Evolutionary conservation across 768 basidiomycete genomes (phyloP).

Genomic region (Cytidiella melzeri): DNA sequence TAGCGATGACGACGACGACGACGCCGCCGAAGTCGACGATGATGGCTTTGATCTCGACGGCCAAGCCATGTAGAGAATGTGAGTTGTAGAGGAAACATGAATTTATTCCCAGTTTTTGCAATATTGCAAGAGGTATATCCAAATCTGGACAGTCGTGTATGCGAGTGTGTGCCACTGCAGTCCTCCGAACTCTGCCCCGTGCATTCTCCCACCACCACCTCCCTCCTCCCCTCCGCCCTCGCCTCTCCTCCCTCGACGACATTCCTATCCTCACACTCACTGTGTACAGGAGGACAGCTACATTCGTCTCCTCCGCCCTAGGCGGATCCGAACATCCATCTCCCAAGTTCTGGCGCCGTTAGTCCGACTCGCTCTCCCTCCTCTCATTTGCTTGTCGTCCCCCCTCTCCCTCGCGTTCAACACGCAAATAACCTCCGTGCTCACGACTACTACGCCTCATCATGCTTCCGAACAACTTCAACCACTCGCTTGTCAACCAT

Average conservation of each 20-base stretch:
- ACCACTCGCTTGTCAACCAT: slow-evolving; percentile 38
- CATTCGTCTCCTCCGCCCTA: slow-evolving; percentile 7
- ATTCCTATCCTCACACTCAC: slow-evolving; percentile 10
- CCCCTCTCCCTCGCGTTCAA: neutral
- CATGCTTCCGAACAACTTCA: slow-evolving; percentile 48
- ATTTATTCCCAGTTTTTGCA: no score
- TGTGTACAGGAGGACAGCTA: neutral
- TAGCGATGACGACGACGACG: slow-evolving; percentile 2
- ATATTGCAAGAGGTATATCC: neutral
- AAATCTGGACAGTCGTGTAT: slow-evolving; percentile 1
- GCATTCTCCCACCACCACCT: slow-evolving; percentile 16
- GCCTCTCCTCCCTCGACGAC: slow-evolving; percentile 10
- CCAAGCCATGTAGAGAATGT: no score
- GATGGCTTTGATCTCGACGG: no score
- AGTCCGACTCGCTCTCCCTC: slow-evolving; percentile 1
- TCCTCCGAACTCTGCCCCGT: slow-evolving; percentile 15
- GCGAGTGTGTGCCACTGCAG: slow-evolving; percentile 10
- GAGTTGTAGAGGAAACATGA: no score
- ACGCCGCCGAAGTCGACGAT: no score
- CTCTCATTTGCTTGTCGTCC: neutral
- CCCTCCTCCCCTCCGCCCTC: slow-evolving; percentile 5
- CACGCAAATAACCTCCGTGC: no score
- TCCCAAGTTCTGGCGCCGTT: neutral
- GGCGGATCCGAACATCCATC: slow-evolving; percentile 5
- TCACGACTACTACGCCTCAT: no score